Percentiles rank a stretch among this genome's conserved stretches.
Evolutionary conservation across 176 grass and related monocot genomes (phyloP).

Genomic region (Pontederia paniculata): DNA sequence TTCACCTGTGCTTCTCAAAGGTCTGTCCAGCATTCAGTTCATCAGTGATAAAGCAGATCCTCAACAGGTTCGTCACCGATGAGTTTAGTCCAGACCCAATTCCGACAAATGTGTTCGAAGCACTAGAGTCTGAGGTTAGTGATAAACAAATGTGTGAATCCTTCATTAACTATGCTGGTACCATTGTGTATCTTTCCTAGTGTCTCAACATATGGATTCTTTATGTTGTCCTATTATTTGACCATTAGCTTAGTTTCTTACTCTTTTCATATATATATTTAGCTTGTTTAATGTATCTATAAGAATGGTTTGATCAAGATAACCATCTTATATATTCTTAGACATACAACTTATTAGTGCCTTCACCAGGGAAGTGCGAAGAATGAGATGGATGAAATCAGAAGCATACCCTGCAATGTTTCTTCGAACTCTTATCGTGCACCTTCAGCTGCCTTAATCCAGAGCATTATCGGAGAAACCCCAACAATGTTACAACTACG

Average conservation of each 20-base stretch:
- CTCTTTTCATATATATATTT: too few species aligned
- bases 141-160: conserved; percentile 34
- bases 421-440: conserved; percentile 40
- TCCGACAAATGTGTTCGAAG: conserved; percentile 50
- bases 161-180: too few species aligned
- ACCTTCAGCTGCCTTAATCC: conserved; percentile 40
- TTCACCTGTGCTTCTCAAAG: conserved; percentile 12
- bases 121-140: conserved; percentile 73
- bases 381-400: conserved; percentile 29
- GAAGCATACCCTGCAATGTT: conserved; percentile 41
- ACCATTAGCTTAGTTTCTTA: too few species aligned
- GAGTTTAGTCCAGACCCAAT: conserved; percentile 90
- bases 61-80: conserved; percentile 66
- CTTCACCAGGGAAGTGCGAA: conserved; percentile 44
- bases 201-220: conserved; percentile 17
- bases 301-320: conserved; percentile 18
- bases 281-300: neutral
- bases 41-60: conserved; percentile 64
- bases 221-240: too few species aligned
- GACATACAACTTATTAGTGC: conserved; percentile 1
- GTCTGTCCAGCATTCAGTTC: conserved; percentile 78
- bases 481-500: conserved; percentile 15
- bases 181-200: conserved; percentile 3
- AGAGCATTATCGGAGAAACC: conserved; percentile 56
- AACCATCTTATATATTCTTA: conserved; percentile 22